Conservation (phyloP, 73 alveolate species). For the Tetrahymena borealis region DNA sequence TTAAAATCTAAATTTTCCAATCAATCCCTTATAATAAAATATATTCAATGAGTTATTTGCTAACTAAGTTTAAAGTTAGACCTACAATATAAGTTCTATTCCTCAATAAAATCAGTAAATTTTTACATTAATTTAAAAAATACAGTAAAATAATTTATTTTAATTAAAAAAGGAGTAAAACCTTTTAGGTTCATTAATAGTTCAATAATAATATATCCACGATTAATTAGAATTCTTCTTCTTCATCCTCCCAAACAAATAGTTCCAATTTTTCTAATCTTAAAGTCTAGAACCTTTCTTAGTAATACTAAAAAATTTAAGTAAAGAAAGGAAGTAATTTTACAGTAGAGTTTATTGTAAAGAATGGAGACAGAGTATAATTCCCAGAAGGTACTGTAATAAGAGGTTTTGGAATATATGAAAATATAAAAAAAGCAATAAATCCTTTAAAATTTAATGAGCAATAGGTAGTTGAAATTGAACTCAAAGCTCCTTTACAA, state of each 20-base stretch:
- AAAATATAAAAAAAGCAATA: background rate
- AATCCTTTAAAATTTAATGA: background rate
- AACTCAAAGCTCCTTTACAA: background rate
- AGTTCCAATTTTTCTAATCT: no score
- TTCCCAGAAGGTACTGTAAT: background rate
- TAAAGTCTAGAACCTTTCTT: no score
- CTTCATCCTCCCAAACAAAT: no score
- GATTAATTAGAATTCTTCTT: no score
- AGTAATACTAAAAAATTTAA: background rate
- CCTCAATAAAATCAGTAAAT: background rate
- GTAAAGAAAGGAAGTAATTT: background rate
- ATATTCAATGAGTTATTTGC: background rate
- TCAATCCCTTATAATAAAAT: background rate
- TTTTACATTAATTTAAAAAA: background rate
- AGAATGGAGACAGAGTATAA: background rate
- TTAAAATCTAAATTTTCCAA: background rate
- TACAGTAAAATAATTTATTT: background rate
- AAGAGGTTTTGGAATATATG: background rate
- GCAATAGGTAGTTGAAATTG: background rate
- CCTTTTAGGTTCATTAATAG: no score
- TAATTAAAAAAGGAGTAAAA: background rate
- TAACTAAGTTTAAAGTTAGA: background rate
- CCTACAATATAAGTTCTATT: background rate
- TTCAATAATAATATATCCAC: no score
- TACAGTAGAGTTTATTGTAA: background rate